Conservation (phyloP, 345 rosid species). For the Eucalyptus tenuipes region DNA sequence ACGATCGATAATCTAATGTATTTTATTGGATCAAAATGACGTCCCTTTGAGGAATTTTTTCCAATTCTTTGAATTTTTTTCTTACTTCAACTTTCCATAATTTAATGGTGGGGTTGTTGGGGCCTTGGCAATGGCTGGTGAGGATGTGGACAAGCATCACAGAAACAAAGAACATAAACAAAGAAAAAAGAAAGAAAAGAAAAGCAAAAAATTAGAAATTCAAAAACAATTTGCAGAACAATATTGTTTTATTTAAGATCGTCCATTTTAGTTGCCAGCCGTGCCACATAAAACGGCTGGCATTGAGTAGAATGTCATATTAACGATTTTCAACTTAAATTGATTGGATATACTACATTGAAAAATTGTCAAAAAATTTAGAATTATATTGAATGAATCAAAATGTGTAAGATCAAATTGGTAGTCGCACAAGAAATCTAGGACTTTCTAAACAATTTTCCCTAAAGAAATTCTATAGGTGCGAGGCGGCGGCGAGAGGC, state of each 20-base stretch:
- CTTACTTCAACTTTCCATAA: not conserved
- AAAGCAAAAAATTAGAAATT: not conserved
- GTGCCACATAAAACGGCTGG: accelerated
- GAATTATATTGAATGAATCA: too few species aligned
- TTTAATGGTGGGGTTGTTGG: not conserved
- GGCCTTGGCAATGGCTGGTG: not conserved
- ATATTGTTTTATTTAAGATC: not conserved
- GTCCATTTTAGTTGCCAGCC: accelerated
- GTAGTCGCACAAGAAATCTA: accelerated
- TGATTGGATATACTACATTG: accelerated
- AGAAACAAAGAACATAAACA: too few species aligned
- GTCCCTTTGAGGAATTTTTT: not conserved
- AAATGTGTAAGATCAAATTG: not conserved
- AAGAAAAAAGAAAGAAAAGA: not conserved
- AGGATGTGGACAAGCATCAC: not conserved
- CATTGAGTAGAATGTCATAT: accelerated
- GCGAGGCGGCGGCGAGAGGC: not conserved
- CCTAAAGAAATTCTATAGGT: not conserved
- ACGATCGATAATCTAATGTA: not conserved
- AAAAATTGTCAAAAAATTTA: too few species aligned
- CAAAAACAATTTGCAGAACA: accelerated
- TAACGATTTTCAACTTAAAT: not conserved
- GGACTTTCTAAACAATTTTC: not conserved
- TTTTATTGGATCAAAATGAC: not conserved
- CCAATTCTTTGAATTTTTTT: not conserved